Evolutionary conservation across 2,329 filamentous ascomycete genomes (phyloP).

Genomic region (Chaetomiaceae sp.): DNA sequence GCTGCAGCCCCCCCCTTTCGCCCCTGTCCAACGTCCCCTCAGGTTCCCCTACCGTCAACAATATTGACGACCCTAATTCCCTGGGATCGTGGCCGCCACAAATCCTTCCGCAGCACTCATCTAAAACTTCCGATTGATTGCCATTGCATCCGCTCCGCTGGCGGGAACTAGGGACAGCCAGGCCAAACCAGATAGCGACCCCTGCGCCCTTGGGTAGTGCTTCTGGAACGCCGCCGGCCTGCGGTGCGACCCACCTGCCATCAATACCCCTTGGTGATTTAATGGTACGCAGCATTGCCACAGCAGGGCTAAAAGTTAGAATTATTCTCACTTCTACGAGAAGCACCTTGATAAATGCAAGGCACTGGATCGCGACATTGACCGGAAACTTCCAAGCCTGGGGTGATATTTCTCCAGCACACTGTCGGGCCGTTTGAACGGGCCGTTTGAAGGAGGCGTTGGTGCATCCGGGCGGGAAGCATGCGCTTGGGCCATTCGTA

Average conservation of each 20-base stretch:
- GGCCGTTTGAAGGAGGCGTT: not conserved
- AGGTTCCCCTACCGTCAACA: too few relatives aligned
- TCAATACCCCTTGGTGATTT: not conserved
- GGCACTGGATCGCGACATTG: not conserved
- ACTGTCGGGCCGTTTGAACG: too few relatives aligned
- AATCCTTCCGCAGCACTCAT: conserved; percentile 10
- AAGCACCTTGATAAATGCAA: not conserved
- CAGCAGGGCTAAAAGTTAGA: conserved; percentile 3
- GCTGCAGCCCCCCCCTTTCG: conserved; percentile 9
- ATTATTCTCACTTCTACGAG: not conserved
- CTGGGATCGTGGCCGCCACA: not conserved
- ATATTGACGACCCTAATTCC: too few relatives aligned
- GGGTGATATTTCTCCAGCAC: not conserved
- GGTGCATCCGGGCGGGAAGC: not conserved
- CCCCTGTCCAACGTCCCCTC: not conserved
- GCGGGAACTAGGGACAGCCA: conserved; percentile 2
- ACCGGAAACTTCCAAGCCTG: not conserved
- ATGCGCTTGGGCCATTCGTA: not conserved
- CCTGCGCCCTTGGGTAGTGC: not conserved
- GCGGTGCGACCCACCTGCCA: conserved; percentile 5
- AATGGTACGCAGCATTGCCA: not conserved
- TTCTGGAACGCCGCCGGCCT: conserved; percentile 9
- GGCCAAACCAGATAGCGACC: not conserved
- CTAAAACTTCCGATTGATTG: conserved; percentile 18
- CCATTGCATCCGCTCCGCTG: conserved; percentile 16